Evolutionary conservation across 805 yeast species (phyloP).

Genomic region (Candida lessepsii): DNA sequence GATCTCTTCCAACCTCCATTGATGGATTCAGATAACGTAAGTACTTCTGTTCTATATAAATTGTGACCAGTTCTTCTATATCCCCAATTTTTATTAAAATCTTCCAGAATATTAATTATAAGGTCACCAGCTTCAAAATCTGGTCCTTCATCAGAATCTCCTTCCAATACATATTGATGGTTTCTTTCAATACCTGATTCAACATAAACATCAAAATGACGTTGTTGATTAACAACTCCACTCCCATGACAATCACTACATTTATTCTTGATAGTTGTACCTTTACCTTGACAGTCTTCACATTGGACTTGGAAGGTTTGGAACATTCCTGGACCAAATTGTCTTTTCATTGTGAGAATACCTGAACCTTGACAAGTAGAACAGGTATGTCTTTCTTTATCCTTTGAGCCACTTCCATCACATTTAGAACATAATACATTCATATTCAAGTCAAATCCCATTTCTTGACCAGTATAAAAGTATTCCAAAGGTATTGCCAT

Average conservation of each 20-base stretch:
- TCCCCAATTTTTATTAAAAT: slow-evolving; percentile 62
- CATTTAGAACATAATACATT: slow-evolving; percentile 77
- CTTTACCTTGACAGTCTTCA: slow-evolving; percentile 77
- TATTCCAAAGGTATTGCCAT: slow-evolving; percentile 60
- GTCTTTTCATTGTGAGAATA: slow-evolving; percentile 58
- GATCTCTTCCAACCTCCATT: slow-evolving; percentile 78
- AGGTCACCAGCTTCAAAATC: slow-evolving; percentile 83
- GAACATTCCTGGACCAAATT: slow-evolving; percentile 86
- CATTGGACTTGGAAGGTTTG: slow-evolving; percentile 82
- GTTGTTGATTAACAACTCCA: slow-evolving; percentile 55
- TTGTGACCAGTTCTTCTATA: slow-evolving; percentile 76
- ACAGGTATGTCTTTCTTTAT: slow-evolving; percentile 69
- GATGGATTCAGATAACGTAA: slow-evolving; percentile 69
- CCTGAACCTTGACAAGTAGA: slow-evolving; percentile 75
- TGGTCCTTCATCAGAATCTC: slow-evolving; percentile 84
- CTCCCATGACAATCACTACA: slow-evolving; percentile 74
- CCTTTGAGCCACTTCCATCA: slow-evolving; percentile 82
- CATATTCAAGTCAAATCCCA: slow-evolving; percentile 63
- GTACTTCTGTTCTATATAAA: slow-evolving; percentile 77
- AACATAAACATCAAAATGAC: slow-evolving; percentile 60
- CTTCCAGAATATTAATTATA: slow-evolving; percentile 59
- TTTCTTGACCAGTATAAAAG: slow-evolving; percentile 65
- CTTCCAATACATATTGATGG: slow-evolving; percentile 55
- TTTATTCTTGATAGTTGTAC: slow-evolving; percentile 58
- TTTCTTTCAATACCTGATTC: slow-evolving; percentile 70